phyloP scores from a whole-genome alignment of 768 basidiomycete species.

The Pleurotus tuber-regium region DNA sequence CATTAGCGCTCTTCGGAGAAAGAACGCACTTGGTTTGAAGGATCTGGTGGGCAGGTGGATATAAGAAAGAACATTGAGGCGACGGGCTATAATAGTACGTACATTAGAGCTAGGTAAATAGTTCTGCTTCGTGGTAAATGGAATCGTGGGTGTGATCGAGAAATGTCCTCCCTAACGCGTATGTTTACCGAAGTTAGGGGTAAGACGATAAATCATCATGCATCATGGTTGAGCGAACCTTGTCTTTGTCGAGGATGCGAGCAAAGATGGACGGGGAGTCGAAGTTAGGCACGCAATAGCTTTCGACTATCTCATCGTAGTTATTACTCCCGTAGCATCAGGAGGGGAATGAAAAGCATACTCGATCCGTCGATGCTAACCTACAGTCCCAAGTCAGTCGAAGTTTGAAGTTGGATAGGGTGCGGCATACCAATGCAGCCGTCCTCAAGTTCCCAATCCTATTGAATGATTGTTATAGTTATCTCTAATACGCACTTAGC shows the following conservation, averaged over 20 bases:
- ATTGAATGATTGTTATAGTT: not conserved
- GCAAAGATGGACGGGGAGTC: slow-evolving; percentile 94
- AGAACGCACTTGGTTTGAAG: slow-evolving; percentile 70
- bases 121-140: slow-evolving; percentile 76
- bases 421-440: slow-evolving; percentile 52
- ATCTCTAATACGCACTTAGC: not conserved
- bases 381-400: not conserved
- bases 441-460: slow-evolving; percentile 86
- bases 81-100: slow-evolving; percentile 16
- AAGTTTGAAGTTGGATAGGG: not conserved
- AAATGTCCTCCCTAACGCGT: slow-evolving; percentile 83
- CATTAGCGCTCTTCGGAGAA: too few relatives aligned
- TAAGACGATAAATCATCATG: not conserved
- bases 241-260: slow-evolving; percentile 83
- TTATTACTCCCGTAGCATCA: not conserved
- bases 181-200: not conserved
- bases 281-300: slow-evolving; percentile 90
- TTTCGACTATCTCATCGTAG: slow-evolving; percentile 64
- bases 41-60: slow-evolving; percentile 43
- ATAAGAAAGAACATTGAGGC: not conserved
- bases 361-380: slow-evolving; percentile 83
- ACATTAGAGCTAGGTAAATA: slow-evolving; percentile 85
- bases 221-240: slow-evolving; percentile 29
- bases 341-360: slow-evolving; percentile 26
- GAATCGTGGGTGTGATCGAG: slow-evolving; percentile 71